Base-by-base conservation (phyloP, 768 basidiomycete species). In the Phylloporus sp. region DNA sequence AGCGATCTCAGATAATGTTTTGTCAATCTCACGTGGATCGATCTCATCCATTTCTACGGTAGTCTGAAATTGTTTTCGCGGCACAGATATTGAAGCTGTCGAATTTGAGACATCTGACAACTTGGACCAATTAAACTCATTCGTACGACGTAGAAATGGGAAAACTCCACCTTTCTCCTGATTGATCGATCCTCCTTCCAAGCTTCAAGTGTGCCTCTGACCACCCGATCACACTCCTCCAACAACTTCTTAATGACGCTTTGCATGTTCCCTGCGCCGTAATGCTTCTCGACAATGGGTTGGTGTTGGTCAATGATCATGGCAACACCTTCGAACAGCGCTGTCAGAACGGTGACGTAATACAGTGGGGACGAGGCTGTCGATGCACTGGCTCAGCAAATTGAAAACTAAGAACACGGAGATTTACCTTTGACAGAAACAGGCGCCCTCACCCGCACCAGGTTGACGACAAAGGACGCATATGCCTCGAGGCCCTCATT, bases 261-360 rank as follows among this genome's bases (percentile, higher is more conserved):
- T 33, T 74, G 70, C 95, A 98, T 98, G 64, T 86, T 86, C 1
- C 91, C 88, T 9, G 65, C 56, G 0, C 96, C 96, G 58, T 99
- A 99, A 68, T 99, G 98, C 68, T 96, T 98, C 62, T 97, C 95
- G 1, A 99, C 94, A 5, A 99, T 82, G 3, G 92, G 90, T 55
- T 96, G 95, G 61, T 99, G 96, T 60, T 99, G 96, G 58, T 95
- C 92, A 18, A 99, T 84, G 53, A 99, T 92, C 73, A 90, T 81
- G 0, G 94, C 96, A 41, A 99, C 86, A 46, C 85, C 87, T 69
- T 99, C 96, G 55, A 98, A 93, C 2, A 99, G 77, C 6, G 90
- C 84, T 3, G 95, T 97, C 44, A 99, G 70, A 10, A 84, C 79
- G 3, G 90, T 84, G 53, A 96, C 82, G 62, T 91, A 98, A 69